Base-by-base conservation (phyloP, 2,329 filamentous ascomycete species). In the Pseudohalonectria lignicola region DNA sequence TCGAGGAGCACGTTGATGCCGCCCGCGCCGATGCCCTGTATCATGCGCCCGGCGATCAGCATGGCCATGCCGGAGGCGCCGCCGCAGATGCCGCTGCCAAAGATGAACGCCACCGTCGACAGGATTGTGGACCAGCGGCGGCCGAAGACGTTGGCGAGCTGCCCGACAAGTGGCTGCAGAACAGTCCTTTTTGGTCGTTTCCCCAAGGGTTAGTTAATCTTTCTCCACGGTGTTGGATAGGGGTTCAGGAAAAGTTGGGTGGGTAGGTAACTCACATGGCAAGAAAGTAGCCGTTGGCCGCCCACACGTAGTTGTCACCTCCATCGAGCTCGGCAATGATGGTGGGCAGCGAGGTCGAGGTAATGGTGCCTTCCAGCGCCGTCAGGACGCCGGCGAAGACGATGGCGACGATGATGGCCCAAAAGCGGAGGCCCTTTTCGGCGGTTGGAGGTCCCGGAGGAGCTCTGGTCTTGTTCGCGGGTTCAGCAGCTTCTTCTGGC, bases 161-260 rank as follows among this genome's bases (percentile, higher is more conserved):
- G 67, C 1, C 67, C 67, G 31, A 63, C 66, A 0, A 73, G 44
- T 0, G 71, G 71, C 36, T 69, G 68, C 2, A 71, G n/a, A n/a
- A n/a, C n/a, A n/a, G n/a, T n/a, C n/a, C n/a, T n/a, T n/a, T n/a
- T n/a, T n/a, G 53, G 2, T 62, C 61, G 7, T 47, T 39, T n/a
- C 47, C 47, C 18, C 28, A 30, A 37, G 30, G 23, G 12, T 26
- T 7, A 12, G 8, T 26, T 26, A 8, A 12, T 26, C 7, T 7
- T 26, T 26, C 7, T 7, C 23, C 7, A 26, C n/a, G n/a, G 23
- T 12, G 23, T 7, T 26, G 23, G 12, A 26, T 8, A 26, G 12
- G 23, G 12, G 23, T 12, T 12, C 23, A 26, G 23, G 12, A 26
- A 12, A 26, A 12, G 23, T 26, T 26, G 12, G 8, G 8, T 26